phyloP scores from a whole-genome alignment of 1,284 basidiomycete species.

The Pholiota adiposa region DNA sequence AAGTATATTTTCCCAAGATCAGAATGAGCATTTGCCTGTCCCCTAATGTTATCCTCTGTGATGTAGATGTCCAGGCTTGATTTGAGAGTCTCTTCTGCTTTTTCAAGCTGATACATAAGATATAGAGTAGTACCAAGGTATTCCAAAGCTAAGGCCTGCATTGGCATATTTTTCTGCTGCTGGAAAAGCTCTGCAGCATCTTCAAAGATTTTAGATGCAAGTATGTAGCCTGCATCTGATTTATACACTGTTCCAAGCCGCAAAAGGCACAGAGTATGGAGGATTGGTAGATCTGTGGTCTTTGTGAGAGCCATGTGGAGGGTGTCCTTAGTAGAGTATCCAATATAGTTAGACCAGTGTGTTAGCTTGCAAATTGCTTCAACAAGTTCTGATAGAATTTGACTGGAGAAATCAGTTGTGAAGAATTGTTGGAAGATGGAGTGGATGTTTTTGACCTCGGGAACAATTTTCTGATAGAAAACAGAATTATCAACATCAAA shows the following conservation, averaged over 20 bases:
- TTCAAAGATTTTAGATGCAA: background rate
- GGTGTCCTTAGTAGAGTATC: background rate
- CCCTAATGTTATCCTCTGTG: background rate
- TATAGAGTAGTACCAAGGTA: background rate
- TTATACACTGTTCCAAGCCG: background rate
- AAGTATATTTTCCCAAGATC: background rate
- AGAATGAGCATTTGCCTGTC: background rate
- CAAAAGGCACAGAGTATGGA: background rate
- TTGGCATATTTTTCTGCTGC: background rate
- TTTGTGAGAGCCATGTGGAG: background rate
- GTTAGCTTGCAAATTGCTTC: background rate
- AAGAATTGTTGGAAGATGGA: background rate
- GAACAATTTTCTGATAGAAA: background rate
- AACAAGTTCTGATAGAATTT: background rate
- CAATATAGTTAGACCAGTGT: background rate
- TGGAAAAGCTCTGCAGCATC: background rate
- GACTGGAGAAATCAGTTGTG: background rate
- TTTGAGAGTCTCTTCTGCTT: background rate
- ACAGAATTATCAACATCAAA: background rate
- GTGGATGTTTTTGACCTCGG: constrained; percentile 1
- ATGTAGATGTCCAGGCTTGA: background rate
- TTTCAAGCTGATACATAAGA: background rate
- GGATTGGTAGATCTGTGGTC: background rate
- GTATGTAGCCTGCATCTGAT: background rate
- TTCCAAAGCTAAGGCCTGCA: background rate